phyloP scores from a whole-genome alignment of 805 yeast species.

The Kuraishia capsulata region DNA sequence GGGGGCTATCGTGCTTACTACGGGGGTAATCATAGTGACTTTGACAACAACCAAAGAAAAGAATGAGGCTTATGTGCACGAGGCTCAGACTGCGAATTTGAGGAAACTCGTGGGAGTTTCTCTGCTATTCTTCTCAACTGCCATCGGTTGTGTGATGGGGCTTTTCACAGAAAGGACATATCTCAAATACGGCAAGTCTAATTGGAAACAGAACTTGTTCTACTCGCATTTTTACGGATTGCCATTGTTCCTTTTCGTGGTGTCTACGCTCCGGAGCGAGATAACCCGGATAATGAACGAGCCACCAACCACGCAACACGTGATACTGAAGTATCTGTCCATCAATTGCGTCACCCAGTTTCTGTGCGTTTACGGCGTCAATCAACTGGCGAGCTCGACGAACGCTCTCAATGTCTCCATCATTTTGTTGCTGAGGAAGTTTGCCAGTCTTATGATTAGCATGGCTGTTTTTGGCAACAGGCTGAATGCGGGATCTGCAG shows the following conservation, averaged over 20 bases:
- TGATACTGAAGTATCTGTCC: constrained; percentile 15
- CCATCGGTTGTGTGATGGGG: constrained; percentile 48
- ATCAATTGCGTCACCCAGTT: constrained; percentile 46
- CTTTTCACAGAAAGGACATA: constrained; percentile 45
- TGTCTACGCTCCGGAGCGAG: constrained; percentile 12
- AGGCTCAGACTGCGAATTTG: background rate
- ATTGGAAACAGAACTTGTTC: constrained; percentile 63
- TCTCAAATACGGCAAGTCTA: constrained; percentile 39
- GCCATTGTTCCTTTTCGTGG: constrained; percentile 37
- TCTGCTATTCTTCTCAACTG: constrained; percentile 36
- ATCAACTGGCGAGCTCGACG: constrained; percentile 44
- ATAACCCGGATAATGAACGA: constrained; percentile 1
- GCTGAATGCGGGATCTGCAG: constrained; percentile 25
- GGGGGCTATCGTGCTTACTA: constrained; percentile 41
- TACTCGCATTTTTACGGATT: constrained; percentile 48
- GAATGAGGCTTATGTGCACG: background rate
- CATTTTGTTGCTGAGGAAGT: constrained; percentile 51
- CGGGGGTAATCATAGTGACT: constrained; percentile 43
- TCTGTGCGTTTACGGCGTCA: constrained; percentile 62
- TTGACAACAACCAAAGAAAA: too few relatives aligned
- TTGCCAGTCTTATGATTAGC: constrained; percentile 49
- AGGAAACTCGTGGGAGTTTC: constrained; percentile 25
- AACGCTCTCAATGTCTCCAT: constrained; percentile 59
- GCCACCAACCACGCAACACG: constrained; percentile 5
- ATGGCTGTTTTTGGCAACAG: constrained; percentile 40